Base-by-base conservation (phyloP, 441 rosid species). In the Erysimum pusillum region DNA sequence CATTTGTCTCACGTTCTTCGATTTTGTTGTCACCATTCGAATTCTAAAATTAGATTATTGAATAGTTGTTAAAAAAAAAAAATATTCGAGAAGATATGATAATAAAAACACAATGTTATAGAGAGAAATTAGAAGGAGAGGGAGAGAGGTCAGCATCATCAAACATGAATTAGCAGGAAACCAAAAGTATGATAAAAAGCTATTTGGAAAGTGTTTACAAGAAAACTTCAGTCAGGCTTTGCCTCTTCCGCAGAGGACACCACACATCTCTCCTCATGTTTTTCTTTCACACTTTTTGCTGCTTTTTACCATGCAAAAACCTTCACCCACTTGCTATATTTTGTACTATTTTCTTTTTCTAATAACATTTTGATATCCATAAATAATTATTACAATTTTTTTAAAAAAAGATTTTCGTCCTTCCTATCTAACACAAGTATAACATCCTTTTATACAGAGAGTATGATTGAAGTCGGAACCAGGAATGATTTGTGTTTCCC, bases 401-500 rank as follows among this genome's bases (percentile, higher is more conserved):
- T 12, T 3, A 28, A 28, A 28, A 28, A 28, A 28, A 28, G 31
- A 13, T 53, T 59, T 36, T 36, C 9, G 32, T 38, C 32, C 15
- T 36, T 59, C 31, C 31, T 28, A 4, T 28, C 4, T 28, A 28
- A 28, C 4, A 28, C 0, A 28, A 28, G 7, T 59, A 9, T 59
- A 10, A 18, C 41, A 15, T 57, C 18, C 41, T 67, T 67, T 67
- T 36, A 17, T 14, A 0, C 7, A 69, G 18, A 69, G 44, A 54
- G 56, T 42, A 70, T 70, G 57, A 70, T 70, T 42, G 74, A 44
- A 58, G 56, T 70, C 65, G 58, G 74, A 70, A 44, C 25, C 66
- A 71, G 31, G 62, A 75, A 67, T 75, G 45, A 59, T 75, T 17
- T 58, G 63, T 75, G 79, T 67, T 49, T 68, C 69, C 79, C 48